Percentiles rank a stretch among this genome's conserved stretches.
These are phyloP conservation scores for Alternaria brassicicola DNA, from an alignment of 2,329 filamentous ascomycete species.

Conservation along the genomic window DNA sequence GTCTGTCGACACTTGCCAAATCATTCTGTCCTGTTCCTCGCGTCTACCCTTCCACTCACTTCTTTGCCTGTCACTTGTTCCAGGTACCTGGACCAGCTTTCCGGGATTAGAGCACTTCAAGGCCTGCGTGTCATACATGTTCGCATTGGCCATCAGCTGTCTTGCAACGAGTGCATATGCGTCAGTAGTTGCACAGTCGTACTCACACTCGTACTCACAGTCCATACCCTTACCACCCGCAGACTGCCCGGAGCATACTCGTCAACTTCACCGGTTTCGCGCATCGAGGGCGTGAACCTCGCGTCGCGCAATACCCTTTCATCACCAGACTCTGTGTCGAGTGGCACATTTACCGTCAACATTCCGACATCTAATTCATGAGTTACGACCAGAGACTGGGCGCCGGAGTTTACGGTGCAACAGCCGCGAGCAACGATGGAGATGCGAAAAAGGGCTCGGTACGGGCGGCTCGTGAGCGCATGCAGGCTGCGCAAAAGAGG, in stretches of 20 bases:
- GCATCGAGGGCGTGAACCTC: background rate
- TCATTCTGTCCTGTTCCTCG: slow-evolving; percentile 24
- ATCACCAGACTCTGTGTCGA: slow-evolving; percentile 38
- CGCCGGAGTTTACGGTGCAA: slow-evolving; percentile 40
- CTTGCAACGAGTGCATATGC: slow-evolving; percentile 14
- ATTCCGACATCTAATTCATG: slow-evolving; percentile 43
- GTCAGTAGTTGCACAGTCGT: slow-evolving; percentile 20
- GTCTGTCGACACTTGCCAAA: slow-evolving; percentile 23
- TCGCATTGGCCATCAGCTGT: slow-evolving; percentile 24
- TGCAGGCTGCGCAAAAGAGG: slow-evolving; percentile 39
- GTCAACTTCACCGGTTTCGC: background rate
- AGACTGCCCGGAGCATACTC: slow-evolving; percentile 7
- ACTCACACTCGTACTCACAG: slow-evolving; percentile 6
- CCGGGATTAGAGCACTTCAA: slow-evolving; percentile 4
- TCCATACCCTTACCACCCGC: slow-evolving; percentile 4
- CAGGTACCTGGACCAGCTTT: slow-evolving; percentile 17
- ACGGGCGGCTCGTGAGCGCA: slow-evolving; percentile 44
- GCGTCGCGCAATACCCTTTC: background rate
- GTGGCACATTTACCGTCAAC: slow-evolving; percentile 40
- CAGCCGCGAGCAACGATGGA: slow-evolving; percentile 29
- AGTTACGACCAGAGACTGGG: slow-evolving; percentile 46
- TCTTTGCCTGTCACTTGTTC: slow-evolving; percentile 11
- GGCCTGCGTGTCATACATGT: slow-evolving; percentile 16
- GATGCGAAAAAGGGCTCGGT: slow-evolving; percentile 44
- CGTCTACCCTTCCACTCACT: slow-evolving; percentile 16